Percentiles rank a stretch among this genome's conserved stretches.
phyloP scores from a whole-genome alignment of 2,329 filamentous ascomycete species.

The Ophiostoma triangulosporum region DNA sequence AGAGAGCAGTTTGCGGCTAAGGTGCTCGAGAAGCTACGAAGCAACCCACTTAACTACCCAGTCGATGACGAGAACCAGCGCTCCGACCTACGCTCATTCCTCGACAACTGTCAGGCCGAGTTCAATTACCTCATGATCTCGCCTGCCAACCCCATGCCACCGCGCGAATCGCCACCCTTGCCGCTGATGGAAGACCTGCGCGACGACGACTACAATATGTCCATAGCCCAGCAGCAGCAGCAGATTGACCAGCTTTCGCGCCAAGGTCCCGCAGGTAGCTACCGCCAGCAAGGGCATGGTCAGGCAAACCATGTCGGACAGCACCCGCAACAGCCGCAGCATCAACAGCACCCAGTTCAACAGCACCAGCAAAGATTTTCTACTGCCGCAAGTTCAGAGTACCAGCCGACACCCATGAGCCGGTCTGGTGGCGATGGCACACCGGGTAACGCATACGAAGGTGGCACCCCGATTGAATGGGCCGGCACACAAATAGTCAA shows the following conservation, averaged over 20 bases:
- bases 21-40: slow-evolving; percentile 22
- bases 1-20: slow-evolving; percentile 36
- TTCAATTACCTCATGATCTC: slow-evolving; percentile 57
- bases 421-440: slow-evolving; percentile 36
- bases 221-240: slow-evolving; percentile 25
- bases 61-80: slow-evolving; percentile 37
- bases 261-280: not conserved
- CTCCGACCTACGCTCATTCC: slow-evolving; percentile 43
- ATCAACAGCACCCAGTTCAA: slow-evolving; percentile 23
- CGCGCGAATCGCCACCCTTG: slow-evolving; percentile 43
- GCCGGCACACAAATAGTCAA: not conserved
- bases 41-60: slow-evolving; percentile 30
- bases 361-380: slow-evolving; percentile 28
- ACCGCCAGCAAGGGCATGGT: not conserved
- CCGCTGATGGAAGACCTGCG: slow-evolving; percentile 46
- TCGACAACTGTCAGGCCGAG: slow-evolving; percentile 51
- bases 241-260: not conserved
- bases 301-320: slow-evolving; percentile 15
- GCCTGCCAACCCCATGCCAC: slow-evolving; percentile 50
- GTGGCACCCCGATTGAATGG: slow-evolving; percentile 19
- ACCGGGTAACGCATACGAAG: slow-evolving; percentile 20
- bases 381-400: slow-evolving; percentile 22
- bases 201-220: slow-evolving; percentile 39
- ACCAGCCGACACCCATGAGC: slow-evolving; percentile 36
- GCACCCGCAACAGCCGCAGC: slow-evolving; percentile 26